Evolutionary conservation across 1,284 basidiomycete species (phyloP), one percentile per base, ranked within the genome.

Genomic region (Leccinum pachyderme): DNA sequence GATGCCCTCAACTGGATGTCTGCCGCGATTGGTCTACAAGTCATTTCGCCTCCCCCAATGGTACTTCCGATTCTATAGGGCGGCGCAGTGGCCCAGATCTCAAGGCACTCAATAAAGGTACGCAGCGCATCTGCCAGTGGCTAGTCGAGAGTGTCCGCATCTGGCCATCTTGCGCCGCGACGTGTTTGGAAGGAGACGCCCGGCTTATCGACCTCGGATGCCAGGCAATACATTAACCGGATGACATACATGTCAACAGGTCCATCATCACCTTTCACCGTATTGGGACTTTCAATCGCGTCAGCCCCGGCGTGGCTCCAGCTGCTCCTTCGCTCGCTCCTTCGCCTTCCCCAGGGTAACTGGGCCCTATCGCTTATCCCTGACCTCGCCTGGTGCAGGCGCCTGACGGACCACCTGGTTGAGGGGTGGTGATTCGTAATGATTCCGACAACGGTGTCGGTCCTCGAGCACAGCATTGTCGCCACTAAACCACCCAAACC

Each of bases 31-130:
- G 47, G 13, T 39, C 11, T 35, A 2, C 45, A 31, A 9, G 5
- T 54, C 63, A 66, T 59, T 68, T 64, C 65, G 63, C 65, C 51
- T 68, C 63, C 61, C 47, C 43, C 43, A 55, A 27, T n/a, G 1
- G 22, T 25, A 39, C 51, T 63, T 65, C 62, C 35, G 31, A 55
- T 53, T 37, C 27, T 37, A 52, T 37, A 54, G 43, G 33, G 52
- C 51, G 53, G 39, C 49, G 45, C 24, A 11, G 15, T 27, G 41
- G 52, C 32, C 53, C 33, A 63, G 64, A 64, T 9, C 47, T 22
- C 50, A 32, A 61, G 63, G 63, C 33, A 63, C 65, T 29, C 9
- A 52, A 47, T 50, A 37, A 53, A 63, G 62, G 64, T 61, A 66
- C 62, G 6, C 41, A 47, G 24, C 24, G 27, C 12, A 39, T 49